Evolutionary conservation across 768 basidiomycete genomes (phyloP).

Genomic region (Nidularia sp.): DNA sequence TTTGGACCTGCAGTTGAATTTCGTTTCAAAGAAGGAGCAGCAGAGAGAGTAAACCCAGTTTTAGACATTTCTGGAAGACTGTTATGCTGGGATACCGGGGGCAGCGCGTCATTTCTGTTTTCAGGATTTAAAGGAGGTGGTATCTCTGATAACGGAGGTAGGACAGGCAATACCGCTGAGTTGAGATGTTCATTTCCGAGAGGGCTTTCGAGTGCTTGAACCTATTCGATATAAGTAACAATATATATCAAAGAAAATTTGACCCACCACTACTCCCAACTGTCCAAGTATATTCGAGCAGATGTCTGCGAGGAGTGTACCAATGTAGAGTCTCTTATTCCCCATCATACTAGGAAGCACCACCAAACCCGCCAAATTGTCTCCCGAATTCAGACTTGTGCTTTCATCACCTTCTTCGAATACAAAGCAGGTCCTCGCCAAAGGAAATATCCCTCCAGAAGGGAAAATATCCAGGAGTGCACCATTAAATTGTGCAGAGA

Average conservation of each 20-base stretch:
- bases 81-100: conserved; percentile 43
- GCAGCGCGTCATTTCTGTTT: conserved; percentile 36
- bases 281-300: conserved; percentile 85
- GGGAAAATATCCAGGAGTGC: conserved; percentile 65
- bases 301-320: conserved; percentile 83
- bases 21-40: conserved; percentile 45
- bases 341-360: conserved; percentile 84
- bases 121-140: conserved; percentile 51
- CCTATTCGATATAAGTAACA: conserved; percentile 34
- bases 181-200: conserved; percentile 85
- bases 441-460: conserved; percentile 62
- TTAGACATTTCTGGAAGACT: conserved; percentile 55
- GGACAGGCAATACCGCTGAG: conserved; percentile 54
- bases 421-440: conserved; percentile 79
- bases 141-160: conserved; percentile 60
- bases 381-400: conserved; percentile 51
- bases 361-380: conserved; percentile 59
- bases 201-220: conserved; percentile 75
- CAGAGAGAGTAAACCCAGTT: conserved; percentile 20
- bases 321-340: conserved; percentile 84
- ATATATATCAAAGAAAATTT: background rate
- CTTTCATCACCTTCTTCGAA: conserved; percentile 72
- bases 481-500: conserved; percentile 64
- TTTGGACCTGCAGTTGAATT: conserved; percentile 45
- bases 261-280: conserved; percentile 76